A percentile compares a stretch with the other conserved stretches of the same genome.
These are phyloP conservation scores for Thalassiosira ordinaria DNA, from an alignment of 352 stramenopile species.

Conservation along the genomic window DNA sequence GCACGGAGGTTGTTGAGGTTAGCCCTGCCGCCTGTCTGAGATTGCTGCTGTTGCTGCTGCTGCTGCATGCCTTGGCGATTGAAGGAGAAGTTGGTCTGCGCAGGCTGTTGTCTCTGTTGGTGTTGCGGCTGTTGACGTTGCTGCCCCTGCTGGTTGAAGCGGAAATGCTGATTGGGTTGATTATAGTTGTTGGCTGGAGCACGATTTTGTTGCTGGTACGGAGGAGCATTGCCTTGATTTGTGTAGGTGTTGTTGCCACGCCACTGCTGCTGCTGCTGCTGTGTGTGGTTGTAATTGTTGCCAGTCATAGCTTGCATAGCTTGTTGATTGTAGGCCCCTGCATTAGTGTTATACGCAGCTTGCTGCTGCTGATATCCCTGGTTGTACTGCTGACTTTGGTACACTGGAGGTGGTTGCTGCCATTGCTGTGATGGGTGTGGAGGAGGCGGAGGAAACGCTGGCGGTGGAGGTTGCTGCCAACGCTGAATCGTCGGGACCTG, in stretches of 20 bases:
- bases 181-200: conserved; percentile 41
- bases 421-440: conserved; percentile 51
- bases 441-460: conserved; percentile 41
- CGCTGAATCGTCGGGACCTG: conserved; percentile 50
- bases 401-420: conserved; percentile 46
- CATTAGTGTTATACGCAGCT: conserved; percentile 20
- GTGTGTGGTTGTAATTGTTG: conserved; percentile 25
- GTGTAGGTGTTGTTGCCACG: conserved; percentile 12
- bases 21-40: conserved; percentile 52
- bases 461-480: conserved; percentile 39
- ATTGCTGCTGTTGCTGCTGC: conserved; percentile 48
- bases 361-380: conserved; percentile 44
- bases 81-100: conserved; percentile 28
- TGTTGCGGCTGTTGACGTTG: conserved; percentile 21
- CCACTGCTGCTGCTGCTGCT: conserved; percentile 32
- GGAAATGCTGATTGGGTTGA: conserved; percentile 23
- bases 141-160: conserved; percentile 41
- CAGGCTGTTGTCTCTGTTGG: conserved; percentile 42
- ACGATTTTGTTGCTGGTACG: conserved; percentile 56
- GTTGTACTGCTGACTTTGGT: conserved; percentile 36
- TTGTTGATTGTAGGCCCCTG: conserved; percentile 51
- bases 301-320: conserved; percentile 32
- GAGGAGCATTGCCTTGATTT: conserved; percentile 42
- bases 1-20: conserved; percentile 78
- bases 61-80: conserved; percentile 30